Percentiles rank a stretch among this genome's conserved stretches.
Conservation (phyloP, 495 filamentous ascomycete genomes). For the Elasticomyces elasticus region DNA sequence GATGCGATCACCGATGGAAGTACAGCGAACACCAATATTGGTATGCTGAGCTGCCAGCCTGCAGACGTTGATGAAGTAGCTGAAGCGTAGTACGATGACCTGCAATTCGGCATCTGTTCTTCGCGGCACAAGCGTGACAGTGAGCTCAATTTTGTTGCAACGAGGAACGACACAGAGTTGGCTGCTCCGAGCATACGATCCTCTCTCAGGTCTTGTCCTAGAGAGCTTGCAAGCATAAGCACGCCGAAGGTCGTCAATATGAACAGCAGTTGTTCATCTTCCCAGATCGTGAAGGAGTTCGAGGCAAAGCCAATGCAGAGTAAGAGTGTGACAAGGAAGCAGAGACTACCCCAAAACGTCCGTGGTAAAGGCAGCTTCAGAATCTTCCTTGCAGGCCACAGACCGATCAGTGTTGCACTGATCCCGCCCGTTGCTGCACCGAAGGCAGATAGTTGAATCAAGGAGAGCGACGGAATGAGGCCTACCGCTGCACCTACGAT, state of each 20-base stretch:
- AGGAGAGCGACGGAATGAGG: constrained; percentile 20
- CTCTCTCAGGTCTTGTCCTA: constrained; percentile 50
- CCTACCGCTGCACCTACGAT: constrained; percentile 24
- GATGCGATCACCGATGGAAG: constrained; percentile 70
- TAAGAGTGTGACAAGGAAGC: constrained; percentile 65
- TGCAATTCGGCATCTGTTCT: constrained; percentile 96
- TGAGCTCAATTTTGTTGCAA: constrained; percentile 71
- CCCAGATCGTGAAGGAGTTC: constrained; percentile 98
- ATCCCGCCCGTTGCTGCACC: constrained; percentile 54
- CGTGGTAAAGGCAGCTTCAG: constrained; percentile 55
- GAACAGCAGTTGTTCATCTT: constrained; percentile 88
- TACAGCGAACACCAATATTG: constrained; percentile 59
- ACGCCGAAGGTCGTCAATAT: constrained; percentile 83
- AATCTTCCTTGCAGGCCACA: constrained; percentile 41
- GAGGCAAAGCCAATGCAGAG: constrained; percentile 88
- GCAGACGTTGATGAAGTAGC: constrained; percentile 85
- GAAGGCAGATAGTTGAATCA: constrained; percentile 27
- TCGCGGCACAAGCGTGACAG: constrained; percentile 91
- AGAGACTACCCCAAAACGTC: constrained; percentile 81
- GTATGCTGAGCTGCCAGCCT: constrained; percentile 76
- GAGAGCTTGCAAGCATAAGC: constrained; percentile 57
- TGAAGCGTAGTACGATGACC: constrained; percentile 90
- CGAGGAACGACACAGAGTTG: constrained; percentile 73
- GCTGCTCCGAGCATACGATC: constrained; percentile 67
- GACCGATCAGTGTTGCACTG: constrained; percentile 46